These are phyloP conservation scores for Neurospora crassa DNA, from an alignment of 2,329 filamentous ascomycete species.

Conservation along the genomic window DNA sequence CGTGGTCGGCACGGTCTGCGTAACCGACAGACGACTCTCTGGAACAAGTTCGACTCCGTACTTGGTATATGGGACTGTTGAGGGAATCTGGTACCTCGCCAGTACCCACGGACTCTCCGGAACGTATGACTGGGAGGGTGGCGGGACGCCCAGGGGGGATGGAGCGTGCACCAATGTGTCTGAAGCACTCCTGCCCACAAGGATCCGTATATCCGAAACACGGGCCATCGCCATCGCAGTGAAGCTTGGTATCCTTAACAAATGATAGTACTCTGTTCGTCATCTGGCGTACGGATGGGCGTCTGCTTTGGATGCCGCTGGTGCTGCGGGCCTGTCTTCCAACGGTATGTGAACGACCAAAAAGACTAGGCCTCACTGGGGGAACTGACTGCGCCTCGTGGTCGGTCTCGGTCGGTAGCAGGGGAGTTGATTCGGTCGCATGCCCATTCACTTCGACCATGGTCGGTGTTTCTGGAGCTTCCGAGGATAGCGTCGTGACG, in stretches of 20 bases:
- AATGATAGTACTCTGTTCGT: constrained; percentile 52
- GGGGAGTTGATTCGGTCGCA: constrained; percentile 37
- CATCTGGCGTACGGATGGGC: constrained; percentile 44
- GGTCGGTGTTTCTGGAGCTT: constrained; percentile 3
- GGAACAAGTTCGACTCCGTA: constrained; percentile 28
- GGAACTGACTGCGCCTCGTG: constrained; percentile 14
- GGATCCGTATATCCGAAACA: constrained; percentile 58
- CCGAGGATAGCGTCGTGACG: constrained; percentile 9
- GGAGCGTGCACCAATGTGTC: constrained; percentile 38
- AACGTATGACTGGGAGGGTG: constrained; percentile 16
- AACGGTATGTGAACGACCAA: constrained; percentile 15
- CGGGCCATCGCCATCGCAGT: constrained; percentile 50
- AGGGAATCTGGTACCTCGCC: constrained; percentile 25
- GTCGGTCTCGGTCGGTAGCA: constrained; percentile 26
- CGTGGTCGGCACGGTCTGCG: constrained; percentile 22
- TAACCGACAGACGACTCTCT: constrained; percentile 20
- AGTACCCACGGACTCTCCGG: constrained; percentile 30
- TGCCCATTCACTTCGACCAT: constrained; percentile 12
- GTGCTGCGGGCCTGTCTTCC: constrained; percentile 19
- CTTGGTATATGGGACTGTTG: constrained; percentile 25
- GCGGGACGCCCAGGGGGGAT: constrained; percentile 23
- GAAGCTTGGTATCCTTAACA: constrained; percentile 53
- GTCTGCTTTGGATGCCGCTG: constrained; percentile 26
- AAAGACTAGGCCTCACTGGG: background rate
- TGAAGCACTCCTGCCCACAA: constrained; percentile 57